Percentiles rank a stretch among this genome's conserved stretches.
Conservation (phyloP, 2,329 filamentous ascomycete genomes). For the Celoporthe dispersa region DNA sequence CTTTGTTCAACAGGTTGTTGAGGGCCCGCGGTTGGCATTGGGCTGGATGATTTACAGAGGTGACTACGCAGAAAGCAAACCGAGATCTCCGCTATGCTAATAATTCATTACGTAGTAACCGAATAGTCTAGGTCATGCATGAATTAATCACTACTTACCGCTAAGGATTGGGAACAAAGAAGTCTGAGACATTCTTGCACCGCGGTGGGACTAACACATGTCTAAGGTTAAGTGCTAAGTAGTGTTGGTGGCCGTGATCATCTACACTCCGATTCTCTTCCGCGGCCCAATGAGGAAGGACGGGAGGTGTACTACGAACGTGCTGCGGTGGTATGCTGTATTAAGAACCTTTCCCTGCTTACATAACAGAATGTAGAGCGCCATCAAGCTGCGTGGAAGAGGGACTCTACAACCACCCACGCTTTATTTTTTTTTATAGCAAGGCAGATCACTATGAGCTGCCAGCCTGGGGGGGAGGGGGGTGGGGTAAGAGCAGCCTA, state of each 20-base stretch:
- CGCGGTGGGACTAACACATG: not conserved
- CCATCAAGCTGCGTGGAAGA: too few species aligned
- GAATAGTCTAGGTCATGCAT: not conserved
- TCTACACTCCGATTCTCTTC: not conserved
- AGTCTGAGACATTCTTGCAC: not conserved
- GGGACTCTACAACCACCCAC: too few species aligned
- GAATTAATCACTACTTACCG: not conserved
- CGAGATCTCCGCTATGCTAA: not conserved
- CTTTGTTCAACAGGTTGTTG: not conserved
- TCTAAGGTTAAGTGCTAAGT: not conserved
- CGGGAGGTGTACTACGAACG: too few species aligned
- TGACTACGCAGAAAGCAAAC: not conserved
- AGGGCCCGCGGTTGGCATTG: not conserved
- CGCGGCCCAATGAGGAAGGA: too few species aligned
- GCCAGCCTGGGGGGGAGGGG: too few species aligned
- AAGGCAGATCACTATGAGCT: too few species aligned
- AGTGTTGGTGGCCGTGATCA: not conserved
- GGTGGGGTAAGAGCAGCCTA: too few species aligned
- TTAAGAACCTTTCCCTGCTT: too few species aligned
- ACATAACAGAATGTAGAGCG: too few species aligned
- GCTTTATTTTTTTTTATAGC: too few species aligned
- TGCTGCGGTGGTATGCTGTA: too few species aligned
- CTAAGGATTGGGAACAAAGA: conserved; percentile 5
- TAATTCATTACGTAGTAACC: not conserved
- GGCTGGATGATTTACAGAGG: not conserved